phyloP scores from a whole-genome alignment of 768 basidiomycete species.

The Collybia sp. region DNA sequence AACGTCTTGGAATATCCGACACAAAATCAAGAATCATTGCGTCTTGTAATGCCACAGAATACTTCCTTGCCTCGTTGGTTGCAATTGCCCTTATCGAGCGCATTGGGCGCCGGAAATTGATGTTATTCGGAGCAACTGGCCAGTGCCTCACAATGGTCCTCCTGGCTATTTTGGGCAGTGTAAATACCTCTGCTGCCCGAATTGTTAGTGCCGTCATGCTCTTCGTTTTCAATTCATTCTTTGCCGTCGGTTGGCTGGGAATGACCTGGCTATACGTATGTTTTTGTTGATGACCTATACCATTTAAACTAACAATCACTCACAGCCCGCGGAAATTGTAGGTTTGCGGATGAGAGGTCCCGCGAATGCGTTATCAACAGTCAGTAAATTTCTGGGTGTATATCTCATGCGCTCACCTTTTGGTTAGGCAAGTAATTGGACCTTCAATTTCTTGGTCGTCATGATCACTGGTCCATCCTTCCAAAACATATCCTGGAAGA shows the following conservation, averaged over 20 bases:
- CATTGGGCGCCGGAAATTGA: slow-evolving; percentile 66
- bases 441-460: slow-evolving; percentile 55
- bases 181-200: slow-evolving; percentile 41
- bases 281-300: slow-evolving; percentile 2
- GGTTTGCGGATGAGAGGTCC: slow-evolving; percentile 58
- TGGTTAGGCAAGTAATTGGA: slow-evolving; percentile 40
- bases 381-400: slow-evolving; percentile 5
- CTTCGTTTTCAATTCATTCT: slow-evolving; percentile 71
- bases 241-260: slow-evolving; percentile 66
- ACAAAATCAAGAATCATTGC: slow-evolving; percentile 57
- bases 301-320: not conserved
- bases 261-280: slow-evolving; percentile 69
- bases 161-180: slow-evolving; percentile 52
- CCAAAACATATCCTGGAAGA: slow-evolving; percentile 52
- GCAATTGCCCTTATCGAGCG: slow-evolving; percentile 71
- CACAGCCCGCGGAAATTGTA: slow-evolving; percentile 61
- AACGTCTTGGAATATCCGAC: slow-evolving; percentile 53
- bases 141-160: slow-evolving; percentile 54
- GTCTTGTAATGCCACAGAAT: slow-evolving; percentile 69
- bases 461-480: slow-evolving; percentile 62
- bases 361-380: slow-evolving; percentile 60
- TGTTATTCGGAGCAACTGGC: slow-evolving; percentile 66
- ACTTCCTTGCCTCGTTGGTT: slow-evolving; percentile 65
- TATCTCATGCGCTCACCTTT: not conserved
- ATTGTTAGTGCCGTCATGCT: slow-evolving; percentile 50